phyloP scores from a whole-genome alignment of 2,329 filamentous ascomycete genomes.

The Chaetoscypha palmicola region DNA sequence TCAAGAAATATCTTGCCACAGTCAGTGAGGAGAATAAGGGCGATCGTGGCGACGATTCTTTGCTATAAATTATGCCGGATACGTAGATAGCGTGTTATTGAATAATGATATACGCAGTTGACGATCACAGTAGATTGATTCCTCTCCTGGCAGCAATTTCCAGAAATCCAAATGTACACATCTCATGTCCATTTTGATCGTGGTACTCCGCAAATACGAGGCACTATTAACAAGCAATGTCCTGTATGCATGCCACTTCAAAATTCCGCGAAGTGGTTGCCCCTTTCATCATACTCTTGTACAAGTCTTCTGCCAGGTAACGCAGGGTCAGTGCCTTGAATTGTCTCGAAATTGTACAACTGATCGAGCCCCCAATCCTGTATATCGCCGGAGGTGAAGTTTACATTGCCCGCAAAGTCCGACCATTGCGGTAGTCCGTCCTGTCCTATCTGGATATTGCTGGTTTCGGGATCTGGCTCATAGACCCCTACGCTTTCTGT shows the following conservation, averaged over 20 bases:
- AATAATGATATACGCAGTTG: too few species aligned
- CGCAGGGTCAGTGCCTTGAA: constrained; percentile 13
- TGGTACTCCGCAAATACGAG: too few species aligned
- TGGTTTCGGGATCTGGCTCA: constrained; percentile 6
- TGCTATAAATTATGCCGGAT: constrained; percentile 8
- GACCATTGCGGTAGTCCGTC: constrained; percentile 18
- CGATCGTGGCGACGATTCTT: constrained; percentile 18
- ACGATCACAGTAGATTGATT: too few species aligned
- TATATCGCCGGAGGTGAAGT: constrained; percentile 19
- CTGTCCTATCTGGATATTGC: neutral
- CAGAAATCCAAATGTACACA: too few species aligned
- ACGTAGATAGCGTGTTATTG: neutral
- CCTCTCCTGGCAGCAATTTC: too few species aligned
- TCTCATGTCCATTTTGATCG: too few species aligned
- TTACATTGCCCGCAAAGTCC: constrained; percentile 15
- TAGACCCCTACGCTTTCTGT: constrained; percentile 18
- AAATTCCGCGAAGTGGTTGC: constrained; percentile 24
- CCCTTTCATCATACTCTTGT: constrained; percentile 23
- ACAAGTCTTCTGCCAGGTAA: constrained; percentile 16
- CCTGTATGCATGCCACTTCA: too few species aligned
- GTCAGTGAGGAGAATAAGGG: constrained; percentile 12
- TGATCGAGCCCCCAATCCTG: constrained; percentile 23
- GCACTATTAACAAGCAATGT: too few species aligned
- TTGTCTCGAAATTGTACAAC: constrained; percentile 21
- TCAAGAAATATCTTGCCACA: constrained; percentile 19